Evolutionary conservation across 805 yeast genomes (phyloP), one percentile per base, ranked within the genome.

Genomic region (Ascoidea asiatica): DNA sequence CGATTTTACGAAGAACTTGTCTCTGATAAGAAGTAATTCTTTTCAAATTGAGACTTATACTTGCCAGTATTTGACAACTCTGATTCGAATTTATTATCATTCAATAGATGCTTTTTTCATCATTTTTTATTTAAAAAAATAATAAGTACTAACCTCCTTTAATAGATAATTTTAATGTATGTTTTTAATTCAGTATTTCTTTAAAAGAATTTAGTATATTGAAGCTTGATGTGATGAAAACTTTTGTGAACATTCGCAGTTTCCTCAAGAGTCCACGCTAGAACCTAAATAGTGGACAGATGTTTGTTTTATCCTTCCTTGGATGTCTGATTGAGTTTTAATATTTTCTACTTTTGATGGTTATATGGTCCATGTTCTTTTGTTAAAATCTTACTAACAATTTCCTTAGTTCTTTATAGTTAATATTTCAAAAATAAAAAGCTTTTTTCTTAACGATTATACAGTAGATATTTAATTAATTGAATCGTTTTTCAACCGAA

Each of bases 321-420:
- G 66, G 66, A 62, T 62, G 66, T 62, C 66, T 62, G 66, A 62
- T 56, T 46, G n/a, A n/a, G n/a, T n/a, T n/a, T n/a, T n/a, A n/a
- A n/a, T n/a, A n/a, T n/a, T n/a, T n/a, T n/a, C n/a, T n/a, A n/a
- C n/a, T n/a, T n/a, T n/a, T n/a, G n/a, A n/a, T n/a, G n/a, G n/a
- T n/a, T n/a, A n/a, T n/a, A n/a, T n/a, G n/a, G n/a, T n/a, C n/a
- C n/a, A n/a, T n/a, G n/a, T n/a, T n/a, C n/a, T n/a, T n/a, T n/a
- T n/a, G n/a, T n/a, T n/a, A n/a, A n/a, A n/a, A n/a, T n/a, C n/a
- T n/a, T n/a, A n/a, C n/a, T n/a, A n/a, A n/a, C n/a, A n/a, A n/a
- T n/a, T n/a, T n/a, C n/a, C n/a, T n/a, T n/a, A n/a, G n/a, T n/a
- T n/a, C n/a, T n/a, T n/a, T n/a, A n/a, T n/a, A n/a, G n/a, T n/a